A percentile compares a stretch with the other conserved stretches of the same genome.
Evolutionary conservation across 106 monocot genomes (phyloP).

Genomic region (Allium cepa): DNA sequence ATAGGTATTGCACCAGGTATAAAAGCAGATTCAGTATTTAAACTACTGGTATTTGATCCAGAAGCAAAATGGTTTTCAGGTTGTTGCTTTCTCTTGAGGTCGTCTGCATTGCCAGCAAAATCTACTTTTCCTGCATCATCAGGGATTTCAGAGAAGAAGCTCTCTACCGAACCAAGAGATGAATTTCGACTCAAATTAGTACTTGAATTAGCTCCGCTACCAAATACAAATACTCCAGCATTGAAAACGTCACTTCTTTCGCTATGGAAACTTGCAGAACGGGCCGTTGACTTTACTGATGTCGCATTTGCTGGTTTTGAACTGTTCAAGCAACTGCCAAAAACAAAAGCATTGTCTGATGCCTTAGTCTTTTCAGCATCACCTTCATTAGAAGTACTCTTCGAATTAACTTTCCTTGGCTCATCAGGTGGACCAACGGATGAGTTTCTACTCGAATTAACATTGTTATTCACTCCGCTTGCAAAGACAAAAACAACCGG

Average conservation of each 20-base stretch:
- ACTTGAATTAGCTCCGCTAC: too few species aligned
- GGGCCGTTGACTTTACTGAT: neutral
- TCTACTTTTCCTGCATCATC: too few species aligned
- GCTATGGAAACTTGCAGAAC: too few species aligned
- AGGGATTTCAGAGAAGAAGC: too few species aligned
- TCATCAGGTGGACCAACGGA: neutral
- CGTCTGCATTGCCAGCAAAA: too few species aligned
- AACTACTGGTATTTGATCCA: too few species aligned
- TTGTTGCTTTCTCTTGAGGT: too few species aligned
- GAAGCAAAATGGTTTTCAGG: too few species aligned
- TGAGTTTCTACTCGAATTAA: neutral
- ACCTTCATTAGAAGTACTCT: neutral
- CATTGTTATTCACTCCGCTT: neutral
- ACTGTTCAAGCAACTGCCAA: neutral
- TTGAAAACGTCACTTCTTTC: too few species aligned
- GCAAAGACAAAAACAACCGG: slow-evolving; percentile 1
- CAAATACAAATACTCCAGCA: too few species aligned
- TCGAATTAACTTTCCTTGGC: slow-evolving; percentile 5
- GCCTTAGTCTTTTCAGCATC: neutral
- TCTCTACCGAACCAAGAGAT: too few species aligned
- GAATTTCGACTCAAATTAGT: too few species aligned
- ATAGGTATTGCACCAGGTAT: slow-evolving; percentile 2
- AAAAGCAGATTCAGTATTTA: neutral
- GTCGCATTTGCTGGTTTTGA: neutral
- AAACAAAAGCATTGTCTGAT: neutral